These are phyloP conservation scores for Paecilomyces fulvus DNA, from an alignment of 2,329 filamentous ascomycete genomes.

Conservation along the genomic window DNA sequence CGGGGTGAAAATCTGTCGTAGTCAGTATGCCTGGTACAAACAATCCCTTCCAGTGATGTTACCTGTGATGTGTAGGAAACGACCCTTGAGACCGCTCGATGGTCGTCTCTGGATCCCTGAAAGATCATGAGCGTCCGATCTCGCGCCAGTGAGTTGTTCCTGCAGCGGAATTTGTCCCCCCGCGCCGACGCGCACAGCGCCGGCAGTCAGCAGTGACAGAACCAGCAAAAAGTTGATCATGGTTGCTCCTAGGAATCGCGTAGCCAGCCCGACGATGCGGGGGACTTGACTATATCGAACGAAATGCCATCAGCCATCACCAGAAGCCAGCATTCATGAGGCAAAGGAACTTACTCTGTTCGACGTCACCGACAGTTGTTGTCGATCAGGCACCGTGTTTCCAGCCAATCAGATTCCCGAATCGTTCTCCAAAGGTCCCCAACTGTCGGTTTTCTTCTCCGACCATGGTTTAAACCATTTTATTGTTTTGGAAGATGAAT, in stretches of 20 bases:
- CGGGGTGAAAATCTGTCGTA: conserved; percentile 74
- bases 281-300: background rate
- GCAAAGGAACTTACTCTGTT: too few species aligned
- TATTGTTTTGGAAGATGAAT: background rate
- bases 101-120: background rate
- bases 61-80: conserved; percentile 87
- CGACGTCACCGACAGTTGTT: background rate
- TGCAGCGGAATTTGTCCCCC: background rate
- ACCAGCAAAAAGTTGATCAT: background rate
- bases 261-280: background rate
- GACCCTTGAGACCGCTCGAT: conserved; percentile 48
- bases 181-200: background rate
- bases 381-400: background rate
- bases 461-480: background rate
- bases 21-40: background rate
- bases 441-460: background rate
- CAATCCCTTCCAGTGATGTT: background rate
- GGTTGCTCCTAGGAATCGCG: background rate
- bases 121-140: background rate
- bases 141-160: background rate
- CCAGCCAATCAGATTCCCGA: background rate
- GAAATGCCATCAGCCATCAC: background rate
- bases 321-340: background rate
- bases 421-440: background rate
- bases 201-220: background rate